These are phyloP conservation scores for Hamigera avellanea DNA, from an alignment of 495 filamentous ascomycete species.

Conservation along the genomic window DNA sequence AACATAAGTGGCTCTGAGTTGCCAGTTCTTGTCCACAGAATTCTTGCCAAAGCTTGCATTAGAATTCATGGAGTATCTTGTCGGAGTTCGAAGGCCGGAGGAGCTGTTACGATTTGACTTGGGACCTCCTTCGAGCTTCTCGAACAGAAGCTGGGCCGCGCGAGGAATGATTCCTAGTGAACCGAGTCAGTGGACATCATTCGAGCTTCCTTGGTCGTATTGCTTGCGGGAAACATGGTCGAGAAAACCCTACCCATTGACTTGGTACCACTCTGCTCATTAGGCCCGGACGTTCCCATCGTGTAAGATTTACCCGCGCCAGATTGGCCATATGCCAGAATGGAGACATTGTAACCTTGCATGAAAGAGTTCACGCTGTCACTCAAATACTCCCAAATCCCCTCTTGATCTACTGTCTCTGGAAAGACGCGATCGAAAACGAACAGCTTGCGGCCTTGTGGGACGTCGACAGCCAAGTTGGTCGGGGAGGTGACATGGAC, in stretches of 20 bases:
- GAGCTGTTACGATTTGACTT: constrained; percentile 47
- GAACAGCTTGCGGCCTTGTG: constrained; percentile 87
- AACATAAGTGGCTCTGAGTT: constrained; percentile 90
- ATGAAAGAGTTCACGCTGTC: constrained; percentile 87
- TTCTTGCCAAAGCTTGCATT: constrained; percentile 39
- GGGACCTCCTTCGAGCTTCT: constrained; percentile 55
- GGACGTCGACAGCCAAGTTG: constrained; percentile 76
- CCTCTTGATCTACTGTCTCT: constrained; percentile 73
- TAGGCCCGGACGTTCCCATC: constrained; percentile 91
- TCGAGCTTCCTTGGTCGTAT: too few species aligned
- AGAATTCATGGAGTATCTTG: constrained; percentile 62
- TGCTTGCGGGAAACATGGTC: too few species aligned
- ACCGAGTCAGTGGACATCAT: too few species aligned
- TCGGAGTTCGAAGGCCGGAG: constrained; percentile 71
- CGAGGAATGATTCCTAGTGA: constrained; percentile 79
- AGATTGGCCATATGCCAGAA: constrained; percentile 97
- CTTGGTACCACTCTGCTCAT: constrained; percentile 61
- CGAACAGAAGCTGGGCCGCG: constrained; percentile 78
- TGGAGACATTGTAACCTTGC: constrained; percentile 97
- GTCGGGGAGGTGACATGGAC: constrained; percentile 79
- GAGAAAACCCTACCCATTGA: constrained; percentile 54
- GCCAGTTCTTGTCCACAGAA: constrained; percentile 70
- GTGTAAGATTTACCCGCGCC: constrained; percentile 99
- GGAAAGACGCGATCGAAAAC: constrained; percentile 93
- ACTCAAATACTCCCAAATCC: constrained; percentile 87